Evolutionary conservation across 805 yeast species (phyloP), one percentile per base, ranked within the genome.

Genomic region (Zygotorulaspora sp.): DNA sequence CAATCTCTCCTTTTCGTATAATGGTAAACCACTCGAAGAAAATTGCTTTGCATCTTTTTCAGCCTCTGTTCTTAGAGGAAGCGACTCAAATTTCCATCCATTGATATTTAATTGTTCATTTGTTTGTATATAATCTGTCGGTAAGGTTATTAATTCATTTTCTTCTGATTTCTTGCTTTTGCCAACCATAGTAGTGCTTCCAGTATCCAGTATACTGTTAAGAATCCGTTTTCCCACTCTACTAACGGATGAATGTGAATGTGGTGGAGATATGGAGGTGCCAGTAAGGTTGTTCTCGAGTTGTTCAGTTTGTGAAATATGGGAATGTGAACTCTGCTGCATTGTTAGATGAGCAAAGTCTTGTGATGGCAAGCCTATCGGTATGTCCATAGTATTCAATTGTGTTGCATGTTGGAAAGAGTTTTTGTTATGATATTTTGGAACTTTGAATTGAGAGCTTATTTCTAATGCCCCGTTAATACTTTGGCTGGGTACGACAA

Each of bases 21-120:
- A 62, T 0, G 77, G 76, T 22, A 74, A 50, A 0, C 79, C 78
- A 47, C 57, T 67, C 2, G 24, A 12, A 1, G 70, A 55, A 44
- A 49, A 61, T 6, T 40, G 18, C 4, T 58, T 52, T 1, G 41
- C 44, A 5, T 43, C 39, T 26, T 39, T 42, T 6, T 44, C 38
- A 24, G 46, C 45, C 8, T 53, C 34, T 6, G 54, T 50, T 9
- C 43, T 38, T n/a, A 53, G 33, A 4, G 65, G 63, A n/a, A 47
- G 45, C 10, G 46, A 43, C 20, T 52, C 62, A 36, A 59, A 60
- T 40, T 60, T 58, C 64, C 63, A 58, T 14, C 63, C 63, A 28
- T 55, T 48, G 6, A 57, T 46, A 28, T 52, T 57, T 16, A 58
- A 38, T 7, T 41, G 35, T 13, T 41, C 42, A 12, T 44, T 44